These are phyloP conservation scores for Aspergillus piperis DNA, from an alignment of 2,329 filamentous ascomycete genomes.

Conservation along the genomic window DNA sequence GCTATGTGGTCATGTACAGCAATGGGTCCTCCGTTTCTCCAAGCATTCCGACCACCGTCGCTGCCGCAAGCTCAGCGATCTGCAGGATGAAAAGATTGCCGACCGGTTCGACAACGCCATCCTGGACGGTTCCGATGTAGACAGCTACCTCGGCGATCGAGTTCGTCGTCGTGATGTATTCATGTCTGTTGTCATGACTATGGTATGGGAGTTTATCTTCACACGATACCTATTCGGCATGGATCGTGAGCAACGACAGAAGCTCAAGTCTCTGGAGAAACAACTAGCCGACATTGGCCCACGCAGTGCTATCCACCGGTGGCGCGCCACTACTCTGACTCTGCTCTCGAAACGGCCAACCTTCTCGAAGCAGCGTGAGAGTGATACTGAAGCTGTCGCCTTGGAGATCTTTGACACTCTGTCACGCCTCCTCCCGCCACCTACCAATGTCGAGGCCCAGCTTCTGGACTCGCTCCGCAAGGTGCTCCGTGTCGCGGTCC, in stretches of 20 bases:
- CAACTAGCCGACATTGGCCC: constrained; percentile 85
- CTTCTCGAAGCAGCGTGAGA: constrained; percentile 80
- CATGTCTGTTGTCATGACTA: constrained; percentile 98
- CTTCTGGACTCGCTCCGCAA: constrained; percentile 82
- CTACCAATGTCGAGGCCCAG: constrained; percentile 74
- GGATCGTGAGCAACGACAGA: constrained; percentile 96
- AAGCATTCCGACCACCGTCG: constrained; percentile 93
- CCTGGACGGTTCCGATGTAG: constrained; percentile 90
- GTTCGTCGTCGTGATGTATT: constrained; percentile 89
- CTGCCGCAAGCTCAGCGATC: constrained; percentile 78
- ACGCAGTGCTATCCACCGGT: constrained; percentile 85
- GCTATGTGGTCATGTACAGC: constrained; percentile 91
- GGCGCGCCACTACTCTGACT: constrained; percentile 93
- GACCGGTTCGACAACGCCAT: constrained; percentile 93
- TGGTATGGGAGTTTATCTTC: constrained; percentile 99
- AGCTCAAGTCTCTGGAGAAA: constrained; percentile 95
- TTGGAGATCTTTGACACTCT: constrained; percentile 85
- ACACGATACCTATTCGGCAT: constrained; percentile 97
- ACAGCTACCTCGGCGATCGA: constrained; percentile 82
- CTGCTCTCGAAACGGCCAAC: constrained; percentile 76
- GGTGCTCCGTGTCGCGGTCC: constrained; percentile 85
- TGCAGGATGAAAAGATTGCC: constrained; percentile 89
- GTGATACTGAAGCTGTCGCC: constrained; percentile 94
- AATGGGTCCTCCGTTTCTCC: constrained; percentile 97
- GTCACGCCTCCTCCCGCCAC: constrained; percentile 81